These are phyloP conservation scores for Chlorella vulgaris DNA, from an alignment of 139 green algal species.

Conservation along the genomic window DNA sequence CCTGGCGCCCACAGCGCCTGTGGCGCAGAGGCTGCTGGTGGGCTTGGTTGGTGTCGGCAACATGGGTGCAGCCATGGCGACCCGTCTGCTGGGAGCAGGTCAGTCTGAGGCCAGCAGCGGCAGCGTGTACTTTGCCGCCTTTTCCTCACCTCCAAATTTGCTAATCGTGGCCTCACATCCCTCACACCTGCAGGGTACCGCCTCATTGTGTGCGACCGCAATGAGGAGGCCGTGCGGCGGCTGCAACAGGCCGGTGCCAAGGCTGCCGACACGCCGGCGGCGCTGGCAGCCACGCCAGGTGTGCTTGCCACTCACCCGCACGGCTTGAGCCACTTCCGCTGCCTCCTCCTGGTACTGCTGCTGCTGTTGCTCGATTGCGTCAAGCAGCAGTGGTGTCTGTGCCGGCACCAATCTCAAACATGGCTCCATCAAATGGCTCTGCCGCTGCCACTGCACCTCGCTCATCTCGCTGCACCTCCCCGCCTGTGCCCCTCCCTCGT, in stretches of 20 bases:
- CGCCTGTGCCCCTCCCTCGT: neutral
- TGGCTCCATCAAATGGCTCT: neutral
- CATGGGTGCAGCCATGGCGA: constrained; percentile 40
- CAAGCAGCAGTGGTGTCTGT: too few relatives aligned
- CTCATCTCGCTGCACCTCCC: neutral
- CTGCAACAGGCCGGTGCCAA: constrained; percentile 11
- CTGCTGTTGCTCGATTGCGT: too few relatives aligned
- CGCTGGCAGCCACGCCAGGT: constrained; percentile 23
- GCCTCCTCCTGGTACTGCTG: neutral
- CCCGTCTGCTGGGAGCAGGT: constrained; percentile 19
- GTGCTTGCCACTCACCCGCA: neutral
- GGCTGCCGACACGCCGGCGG: neutral
- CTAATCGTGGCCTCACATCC: too few relatives aligned
- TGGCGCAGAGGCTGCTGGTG: constrained; percentile 16
- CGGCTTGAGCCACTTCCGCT: neutral
- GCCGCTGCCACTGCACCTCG: neutral
- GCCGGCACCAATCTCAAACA: too few relatives aligned
- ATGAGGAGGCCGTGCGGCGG: constrained; percentile 19
- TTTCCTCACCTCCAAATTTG: too few relatives aligned
- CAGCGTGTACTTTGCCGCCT: too few relatives aligned
- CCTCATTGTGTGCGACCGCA: constrained; percentile 35
- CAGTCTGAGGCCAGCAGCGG: neutral
- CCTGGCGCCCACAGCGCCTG: too few relatives aligned
- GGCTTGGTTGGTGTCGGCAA: constrained; percentile 35
- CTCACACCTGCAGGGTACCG: constrained; percentile 24